Evolutionary conservation across 2,329 filamentous ascomycete species (phyloP), one percentile per base, ranked within the genome.

Genomic region (Botrytis medusae): DNA sequence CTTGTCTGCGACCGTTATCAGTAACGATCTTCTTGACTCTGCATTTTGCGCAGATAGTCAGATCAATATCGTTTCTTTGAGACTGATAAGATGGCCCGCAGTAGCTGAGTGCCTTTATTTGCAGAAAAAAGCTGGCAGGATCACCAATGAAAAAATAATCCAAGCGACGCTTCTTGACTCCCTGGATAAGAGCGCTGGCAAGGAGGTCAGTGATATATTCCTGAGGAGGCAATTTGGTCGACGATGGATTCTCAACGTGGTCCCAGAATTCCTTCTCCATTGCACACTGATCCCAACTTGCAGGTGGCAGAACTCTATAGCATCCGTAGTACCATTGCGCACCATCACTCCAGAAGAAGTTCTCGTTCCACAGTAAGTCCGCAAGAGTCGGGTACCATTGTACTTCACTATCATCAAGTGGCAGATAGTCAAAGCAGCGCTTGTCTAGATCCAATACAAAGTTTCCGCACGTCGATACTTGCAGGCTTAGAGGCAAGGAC

Each of bases 221-320:
- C 18, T 57, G 48, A 2, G 25, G 48, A 29, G 18, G n/a, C 12
- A 48, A 22, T 25, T 34, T 65, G 2, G 18, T 5, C 62, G 32
- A 12, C 1, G 42, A 34, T 32, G 42, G 62, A 10, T 9, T 29
- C 34, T 37, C 64, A 10, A 54, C 22, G n/a, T 18, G 25, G 46
- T 29, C 46, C 64, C 64, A 68, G 12, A 68, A 32, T 12, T 42
- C 20, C 25, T 54, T 57, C 64, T 68, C 64, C 20, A 68, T 57
- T 1, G 20, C n/a, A 6, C 64, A 68, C 22, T 32, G 8, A 14
- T 68, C 16, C 64, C 64, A 68, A 40, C 64, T 68, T 42, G 46
- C 25, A 10, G 64, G 34, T 3, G 48, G 64, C 48, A 68, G 46
- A 22, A 57, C 20, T 57, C 48, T 54, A 18, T 34, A 57, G 34